Evolutionary conservation across 371 early-diverging fungal genomes (phyloP).

Genomic region (Mucor sp.): DNA sequence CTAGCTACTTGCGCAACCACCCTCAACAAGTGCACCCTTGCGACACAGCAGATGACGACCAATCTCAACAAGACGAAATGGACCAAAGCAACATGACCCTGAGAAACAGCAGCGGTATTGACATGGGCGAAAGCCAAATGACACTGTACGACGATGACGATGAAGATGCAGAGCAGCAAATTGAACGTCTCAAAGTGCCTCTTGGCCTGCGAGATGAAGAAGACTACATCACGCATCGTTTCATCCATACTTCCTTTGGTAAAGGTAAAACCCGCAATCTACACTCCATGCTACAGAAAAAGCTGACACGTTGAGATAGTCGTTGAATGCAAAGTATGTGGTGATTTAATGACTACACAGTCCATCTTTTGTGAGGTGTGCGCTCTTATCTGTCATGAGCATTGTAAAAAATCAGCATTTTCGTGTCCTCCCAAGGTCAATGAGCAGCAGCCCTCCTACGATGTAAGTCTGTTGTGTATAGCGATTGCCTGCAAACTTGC

Average conservation of each 20-base stretch:
- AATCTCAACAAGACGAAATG: neutral
- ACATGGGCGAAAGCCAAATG: slow-evolving; percentile 16
- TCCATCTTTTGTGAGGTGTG: slow-evolving; percentile 50
- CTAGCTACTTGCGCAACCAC: slow-evolving; percentile 13
- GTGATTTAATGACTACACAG: slow-evolving; percentile 27
- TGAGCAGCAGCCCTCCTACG: slow-evolving; percentile 52
- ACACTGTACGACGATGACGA: slow-evolving; percentile 12
- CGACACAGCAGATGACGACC: neutral
- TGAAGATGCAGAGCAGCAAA: slow-evolving; percentile 16
- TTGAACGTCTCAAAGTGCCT: slow-evolving; percentile 20
- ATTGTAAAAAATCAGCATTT: slow-evolving; percentile 41
- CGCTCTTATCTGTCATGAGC: slow-evolving; percentile 44
- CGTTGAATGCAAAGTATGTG: slow-evolving; percentile 49
- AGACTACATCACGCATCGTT: slow-evolving; percentile 39
- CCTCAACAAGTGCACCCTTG: slow-evolving; percentile 70
- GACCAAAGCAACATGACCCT: slow-evolving; percentile 15
- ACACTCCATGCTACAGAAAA: neutral
- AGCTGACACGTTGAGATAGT: slow-evolving; percentile 5
- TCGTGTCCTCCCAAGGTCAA: slow-evolving; percentile 53
- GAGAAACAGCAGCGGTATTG: slow-evolving; percentile 2
- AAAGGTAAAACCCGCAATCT: slow-evolving; percentile 30
- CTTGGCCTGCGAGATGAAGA: slow-evolving; percentile 14
- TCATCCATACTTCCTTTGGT: slow-evolving; percentile 43
- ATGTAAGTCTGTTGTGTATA: slow-evolving; percentile 24
- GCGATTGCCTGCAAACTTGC: neutral